Evolutionary conservation across 768 basidiomycete species (phyloP).

Genomic region (Boletus rubropictus): DNA sequence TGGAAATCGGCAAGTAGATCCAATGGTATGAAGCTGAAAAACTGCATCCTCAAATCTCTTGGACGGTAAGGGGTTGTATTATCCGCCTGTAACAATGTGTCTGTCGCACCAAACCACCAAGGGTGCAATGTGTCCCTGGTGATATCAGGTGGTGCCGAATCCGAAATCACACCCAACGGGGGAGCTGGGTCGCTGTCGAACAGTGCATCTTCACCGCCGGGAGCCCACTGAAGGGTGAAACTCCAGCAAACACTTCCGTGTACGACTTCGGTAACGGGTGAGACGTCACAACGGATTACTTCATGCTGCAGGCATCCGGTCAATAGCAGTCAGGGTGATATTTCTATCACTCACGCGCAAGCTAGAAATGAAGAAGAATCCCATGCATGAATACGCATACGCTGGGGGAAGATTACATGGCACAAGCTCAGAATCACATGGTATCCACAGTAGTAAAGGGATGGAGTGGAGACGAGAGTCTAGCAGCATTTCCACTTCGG

Average conservation of each 20-base stretch:
- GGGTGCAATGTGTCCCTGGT: constrained; percentile 8
- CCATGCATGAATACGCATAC: constrained; percentile 40
- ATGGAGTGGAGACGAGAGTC: constrained; percentile 34
- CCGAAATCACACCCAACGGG: background rate
- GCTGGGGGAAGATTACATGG: constrained; percentile 29
- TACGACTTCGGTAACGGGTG: constrained; percentile 1
- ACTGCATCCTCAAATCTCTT: constrained; percentile 23
- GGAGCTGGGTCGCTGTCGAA: constrained; percentile 3
- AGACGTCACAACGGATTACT: background rate
- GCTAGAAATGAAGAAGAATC: constrained; percentile 40
- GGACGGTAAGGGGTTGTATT: constrained; percentile 16
- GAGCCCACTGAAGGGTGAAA: constrained; percentile 43
- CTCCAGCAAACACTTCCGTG: constrained; percentile 40
- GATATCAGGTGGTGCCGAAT: background rate
- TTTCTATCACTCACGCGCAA: constrained; percentile 31
- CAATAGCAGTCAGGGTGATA: background rate
- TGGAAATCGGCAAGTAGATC: constrained; percentile 28
- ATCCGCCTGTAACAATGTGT: background rate
- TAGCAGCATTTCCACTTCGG: constrained; percentile 39
- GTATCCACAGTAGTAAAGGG: constrained; percentile 40
- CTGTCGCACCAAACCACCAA: constrained; percentile 23
- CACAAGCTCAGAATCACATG: constrained; percentile 29
- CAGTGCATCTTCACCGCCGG: constrained; percentile 42
- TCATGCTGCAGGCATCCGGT: constrained; percentile 14
- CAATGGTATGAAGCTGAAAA: constrained; percentile 27